These are phyloP conservation scores for Coemansia sp. DNA, from an alignment of 192 early-diverging fungal species.

Conservation along the genomic window DNA sequence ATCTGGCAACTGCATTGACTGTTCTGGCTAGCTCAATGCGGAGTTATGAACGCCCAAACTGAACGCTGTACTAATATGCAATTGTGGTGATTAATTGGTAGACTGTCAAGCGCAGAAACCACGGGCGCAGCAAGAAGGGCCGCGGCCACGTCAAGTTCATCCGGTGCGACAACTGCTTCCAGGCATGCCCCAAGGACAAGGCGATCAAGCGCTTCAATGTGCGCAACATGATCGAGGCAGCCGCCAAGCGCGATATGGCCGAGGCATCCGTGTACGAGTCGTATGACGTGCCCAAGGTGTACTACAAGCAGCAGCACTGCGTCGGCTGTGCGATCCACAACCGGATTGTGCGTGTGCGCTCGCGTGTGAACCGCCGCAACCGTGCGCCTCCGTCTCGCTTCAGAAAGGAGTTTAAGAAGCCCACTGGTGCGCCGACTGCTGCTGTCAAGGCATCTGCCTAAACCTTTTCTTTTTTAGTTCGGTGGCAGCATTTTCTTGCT, in stretches of 20 bases:
- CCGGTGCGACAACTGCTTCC: constrained; percentile 98
- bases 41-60: too few species aligned
- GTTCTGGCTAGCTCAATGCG: too few species aligned
- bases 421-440: constrained; percentile 42
- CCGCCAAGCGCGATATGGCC: constrained; percentile 92
- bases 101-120: constrained; percentile 98
- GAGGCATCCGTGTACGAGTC: constrained; percentile 96
- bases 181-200: constrained; percentile 99
- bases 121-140: constrained; percentile 98
- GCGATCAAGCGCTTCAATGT: constrained; percentile 99
- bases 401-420: constrained; percentile 65
- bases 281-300: constrained; percentile 97
- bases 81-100: constrained; percentile 40
- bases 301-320: constrained; percentile 98
- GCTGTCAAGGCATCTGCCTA: constrained; percentile 39
- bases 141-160: constrained; percentile 97
- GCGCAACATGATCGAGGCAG: constrained; percentile 98
- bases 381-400: constrained; percentile 90
- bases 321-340: constrained; percentile 91
- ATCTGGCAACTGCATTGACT: too few species aligned
- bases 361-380: constrained; percentile 80
- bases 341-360: constrained; percentile 92
- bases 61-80: too few species aligned
- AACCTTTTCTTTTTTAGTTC: background rate
- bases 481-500: background rate